phyloP scores from a whole-genome alignment of 73 alveolate species.

The Tetrahymena thermophila region DNA sequence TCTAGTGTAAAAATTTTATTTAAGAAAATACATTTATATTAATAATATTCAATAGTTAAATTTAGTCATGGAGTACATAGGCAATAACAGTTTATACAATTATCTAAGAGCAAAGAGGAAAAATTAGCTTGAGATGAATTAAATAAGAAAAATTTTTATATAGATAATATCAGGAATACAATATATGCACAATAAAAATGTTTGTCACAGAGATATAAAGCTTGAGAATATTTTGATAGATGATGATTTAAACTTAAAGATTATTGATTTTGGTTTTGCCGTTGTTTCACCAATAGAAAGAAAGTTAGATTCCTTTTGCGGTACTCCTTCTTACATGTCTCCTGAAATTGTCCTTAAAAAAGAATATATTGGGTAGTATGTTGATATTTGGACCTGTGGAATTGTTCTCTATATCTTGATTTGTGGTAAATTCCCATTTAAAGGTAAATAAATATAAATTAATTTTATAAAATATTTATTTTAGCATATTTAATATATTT shows the following conservation, averaged over 20 bases:
- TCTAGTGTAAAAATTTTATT: neutral
- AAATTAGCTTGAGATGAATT: neutral
- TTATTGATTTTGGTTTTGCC: slow-evolving; percentile 86
- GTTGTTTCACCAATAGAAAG: slow-evolving; percentile 34
- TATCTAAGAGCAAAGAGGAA: neutral
- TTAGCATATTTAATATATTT: neutral
- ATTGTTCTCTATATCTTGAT: neutral
- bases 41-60: neutral
- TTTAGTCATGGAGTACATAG: neutral
- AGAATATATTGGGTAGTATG: neutral
- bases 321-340: slow-evolving; percentile 42
- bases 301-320: slow-evolving; percentile 10
- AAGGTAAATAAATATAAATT: neutral
- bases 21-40: neutral
- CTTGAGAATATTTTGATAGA: slow-evolving; percentile 38
- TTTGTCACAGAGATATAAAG: slow-evolving; percentile 38
- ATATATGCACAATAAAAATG: slow-evolving; percentile 10
- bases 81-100: neutral
- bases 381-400: neutral
- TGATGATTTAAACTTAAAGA: slow-evolving; percentile 48
- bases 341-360: slow-evolving; percentile 18
- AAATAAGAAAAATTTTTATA: neutral
- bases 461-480: neutral
- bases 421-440: neutral
- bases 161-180: slow-evolving; percentile 10